Base-by-base conservation (phyloP, 108 stramenopile species). In the Fistulifera solaris region DNA sequence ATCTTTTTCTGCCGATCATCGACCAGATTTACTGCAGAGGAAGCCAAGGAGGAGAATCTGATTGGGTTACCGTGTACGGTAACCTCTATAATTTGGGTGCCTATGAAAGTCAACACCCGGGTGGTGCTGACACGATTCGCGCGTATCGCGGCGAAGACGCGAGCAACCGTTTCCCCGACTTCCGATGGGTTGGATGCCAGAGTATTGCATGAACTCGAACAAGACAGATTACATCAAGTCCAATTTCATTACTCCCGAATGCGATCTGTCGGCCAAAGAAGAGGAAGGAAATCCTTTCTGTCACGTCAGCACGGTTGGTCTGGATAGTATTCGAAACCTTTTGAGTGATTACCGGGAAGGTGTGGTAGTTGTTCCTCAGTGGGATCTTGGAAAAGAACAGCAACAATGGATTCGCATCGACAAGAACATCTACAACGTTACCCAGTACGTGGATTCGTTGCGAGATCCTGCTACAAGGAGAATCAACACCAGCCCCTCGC, bases 391-490 rank as follows among this genome's bases (percentile, higher is more conserved):
- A 19, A 45, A 61, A 15, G 1, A 53, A 0, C 38, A 63, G 31
- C 28, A 63, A 13, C 66, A 49, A 1, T 64, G 71, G 71, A 65
- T 76, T 2, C 56, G 65, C 8, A 76, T 76, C 41, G 55, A 72
- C 26, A 61, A 76, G 26, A 54, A 65, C 10, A 66, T 76, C 14
- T 76, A 75, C 62, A 71, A 75, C 54, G 74, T 75, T 31, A 71
- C 74, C 15, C 40, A 71, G 2, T 75, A 75, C 48, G 52, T 75
- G 19, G 65, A 75, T 27, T 52, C 56, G 46, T 67, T 75, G 25
- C 70, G 74, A 23, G 70, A 71, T 25, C 66, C 67, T 10, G 64
- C 71, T 38, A 71, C 74, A 43, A 71, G 67, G 54, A 65, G 68
- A 47, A 71, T 75, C 35, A 10, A 23, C 10, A 46, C 6, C 6